A percentile compares a stretch with the other conserved stretches of the same genome.
These are phyloP conservation scores for Rosa rugosa DNA, from an alignment of 306 rosid genomes.

Conservation along the genomic window DNA sequence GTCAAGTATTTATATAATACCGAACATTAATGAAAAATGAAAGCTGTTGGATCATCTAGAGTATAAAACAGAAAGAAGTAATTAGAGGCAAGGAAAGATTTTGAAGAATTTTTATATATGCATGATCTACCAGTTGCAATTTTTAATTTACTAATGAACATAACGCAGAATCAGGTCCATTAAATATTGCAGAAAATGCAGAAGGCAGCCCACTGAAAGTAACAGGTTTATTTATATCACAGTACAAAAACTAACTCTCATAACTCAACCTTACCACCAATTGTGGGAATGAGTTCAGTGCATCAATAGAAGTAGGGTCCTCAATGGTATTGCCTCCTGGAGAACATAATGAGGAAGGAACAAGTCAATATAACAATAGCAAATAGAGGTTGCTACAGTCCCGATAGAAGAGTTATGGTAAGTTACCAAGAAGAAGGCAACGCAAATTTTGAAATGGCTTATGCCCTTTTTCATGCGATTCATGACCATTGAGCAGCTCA, in stretches of 20 bases:
- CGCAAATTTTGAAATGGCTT: conserved; percentile 67
- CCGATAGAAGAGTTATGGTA: conserved; percentile 20
- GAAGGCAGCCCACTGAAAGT: neutral
- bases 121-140: neutral
- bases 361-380: conserved; percentile 8
- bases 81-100: neutral
- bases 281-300: conserved; percentile 70
- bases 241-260: conserved; percentile 18
- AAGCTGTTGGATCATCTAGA: neutral
- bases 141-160: neutral
- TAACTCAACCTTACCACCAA: conserved; percentile 66
- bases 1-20: neutral
- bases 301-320: conserved; percentile 69
- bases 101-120: neutral
- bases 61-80: neutral
- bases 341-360: conserved; percentile 24
- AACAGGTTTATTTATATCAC: conserved; percentile 6
- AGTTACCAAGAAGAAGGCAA: conserved; percentile 81
- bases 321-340: conserved; percentile 77
- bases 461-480: conserved; percentile 31
- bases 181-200: neutral
- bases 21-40: neutral
- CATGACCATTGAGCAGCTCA: conserved; percentile 36
- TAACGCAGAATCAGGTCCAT: neutral
- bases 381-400: conserved; percentile 5